Evolutionary conservation across 495 filamentous ascomycete species (phyloP).

Genomic region (Amorphotheca resinae): DNA sequence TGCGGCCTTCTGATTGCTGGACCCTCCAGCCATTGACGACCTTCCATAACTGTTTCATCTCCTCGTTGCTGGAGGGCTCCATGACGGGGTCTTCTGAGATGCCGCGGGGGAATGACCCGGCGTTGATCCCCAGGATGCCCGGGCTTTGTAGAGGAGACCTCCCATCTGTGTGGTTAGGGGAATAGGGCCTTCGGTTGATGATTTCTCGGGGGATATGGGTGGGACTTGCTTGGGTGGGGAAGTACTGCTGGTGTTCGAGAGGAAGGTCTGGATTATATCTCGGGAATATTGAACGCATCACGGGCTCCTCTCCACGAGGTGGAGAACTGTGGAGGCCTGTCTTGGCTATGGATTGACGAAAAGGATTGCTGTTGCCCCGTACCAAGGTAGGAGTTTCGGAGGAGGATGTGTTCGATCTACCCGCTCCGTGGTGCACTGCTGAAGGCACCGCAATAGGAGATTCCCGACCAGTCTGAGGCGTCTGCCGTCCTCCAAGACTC

Average conservation of each 20-base stretch:
- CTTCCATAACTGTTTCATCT: constrained; percentile 42
- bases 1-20: constrained; percentile 33
- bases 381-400: constrained; percentile 38
- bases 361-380: constrained; percentile 32
- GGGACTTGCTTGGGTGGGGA: constrained; percentile 42
- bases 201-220: constrained; percentile 41
- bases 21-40: constrained; percentile 43
- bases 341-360: constrained; percentile 36
- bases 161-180: constrained; percentile 26
- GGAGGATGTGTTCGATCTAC: constrained; percentile 33
- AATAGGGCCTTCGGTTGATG: constrained; percentile 44
- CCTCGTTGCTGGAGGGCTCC: constrained; percentile 34
- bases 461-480: constrained; percentile 20
- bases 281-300: constrained; percentile 66
- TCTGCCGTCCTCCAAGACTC: constrained; percentile 19
- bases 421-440: constrained; percentile 8
- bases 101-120: constrained; percentile 25
- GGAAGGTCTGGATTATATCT: constrained; percentile 63
- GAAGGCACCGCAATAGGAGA: constrained; percentile 29
- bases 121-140: constrained; percentile 20
- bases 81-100: constrained; percentile 32
- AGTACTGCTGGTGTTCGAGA: constrained; percentile 56
- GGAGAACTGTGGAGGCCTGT: constrained; percentile 19
- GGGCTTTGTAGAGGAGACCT: constrained; percentile 21
- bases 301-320: constrained; percentile 26